Conservation (phyloP, 805 yeast genomes). For the Zygoascus flipseniorum region DNA sequence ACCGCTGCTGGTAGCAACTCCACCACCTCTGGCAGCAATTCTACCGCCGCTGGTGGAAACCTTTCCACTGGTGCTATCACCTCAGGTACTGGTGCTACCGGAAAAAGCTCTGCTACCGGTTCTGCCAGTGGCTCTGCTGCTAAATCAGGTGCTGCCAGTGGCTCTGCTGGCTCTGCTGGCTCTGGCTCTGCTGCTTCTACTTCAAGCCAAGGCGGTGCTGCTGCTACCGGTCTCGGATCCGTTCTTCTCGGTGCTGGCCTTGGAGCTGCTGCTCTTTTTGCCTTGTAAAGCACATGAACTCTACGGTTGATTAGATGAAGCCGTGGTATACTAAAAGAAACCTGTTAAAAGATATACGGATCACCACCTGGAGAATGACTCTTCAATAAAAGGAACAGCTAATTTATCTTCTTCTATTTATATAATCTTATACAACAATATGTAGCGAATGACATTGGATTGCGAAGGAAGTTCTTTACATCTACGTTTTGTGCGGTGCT, state of each 20-base stretch:
- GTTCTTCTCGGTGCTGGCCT: neutral
- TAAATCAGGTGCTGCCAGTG: neutral
- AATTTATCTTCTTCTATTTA: neutral
- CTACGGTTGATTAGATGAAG: no score
- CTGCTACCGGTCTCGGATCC: neutral
- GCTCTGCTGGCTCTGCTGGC: slow-evolving; percentile 1
- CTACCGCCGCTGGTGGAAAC: neutral
- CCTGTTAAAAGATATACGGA: neutral
- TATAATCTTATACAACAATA: neutral
- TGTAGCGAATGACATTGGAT: no score
- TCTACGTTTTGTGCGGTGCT: no score
- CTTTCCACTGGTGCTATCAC: slow-evolving; percentile 1
- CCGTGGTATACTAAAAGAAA: no score
- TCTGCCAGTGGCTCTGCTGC: slow-evolving; percentile 3
- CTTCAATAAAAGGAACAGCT: neutral
- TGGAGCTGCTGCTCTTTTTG: neutral
- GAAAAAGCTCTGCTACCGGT: neutral
- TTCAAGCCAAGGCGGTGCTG: neutral
- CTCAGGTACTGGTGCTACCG: neutral
- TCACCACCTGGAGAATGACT: neutral
- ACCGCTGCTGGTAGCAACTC: neutral
- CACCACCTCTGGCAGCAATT: neutral
- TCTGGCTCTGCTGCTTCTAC: neutral
- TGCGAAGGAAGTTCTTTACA: no score
- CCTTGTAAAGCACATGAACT: neutral